These are phyloP conservation scores for Colletotrichum gigasporum DNA, from an alignment of 2,329 filamentous ascomycete species.

Conservation along the genomic window DNA sequence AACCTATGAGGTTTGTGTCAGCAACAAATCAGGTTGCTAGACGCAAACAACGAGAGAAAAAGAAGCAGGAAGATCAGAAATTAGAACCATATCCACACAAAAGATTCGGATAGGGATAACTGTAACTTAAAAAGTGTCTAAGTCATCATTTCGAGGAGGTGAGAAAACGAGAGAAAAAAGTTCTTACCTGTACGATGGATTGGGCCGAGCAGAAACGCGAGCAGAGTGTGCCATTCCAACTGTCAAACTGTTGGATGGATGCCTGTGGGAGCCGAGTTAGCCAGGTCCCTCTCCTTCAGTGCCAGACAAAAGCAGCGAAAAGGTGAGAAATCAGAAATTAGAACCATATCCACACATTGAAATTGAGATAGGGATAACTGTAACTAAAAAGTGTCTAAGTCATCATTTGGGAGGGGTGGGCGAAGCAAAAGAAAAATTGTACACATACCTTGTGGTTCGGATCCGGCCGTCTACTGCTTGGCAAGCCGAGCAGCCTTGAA, in stretches of 20 bases:
- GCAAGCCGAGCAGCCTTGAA: conserved; percentile 78
- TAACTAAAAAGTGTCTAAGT: conserved; percentile 23
- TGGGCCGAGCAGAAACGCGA: not conserved
- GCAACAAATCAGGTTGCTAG: not conserved
- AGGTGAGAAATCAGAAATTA: conserved; percentile 23
- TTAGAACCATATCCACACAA: conserved; percentile 29
- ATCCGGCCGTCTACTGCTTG: conserved; percentile 51
- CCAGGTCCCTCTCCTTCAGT: not conserved
- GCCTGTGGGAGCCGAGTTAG: conserved; percentile 4
- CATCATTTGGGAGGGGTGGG: conserved; percentile 13
- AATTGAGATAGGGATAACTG: conserved; percentile 30
- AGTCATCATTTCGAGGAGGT: conserved; percentile 21
- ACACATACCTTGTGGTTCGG: conserved; percentile 33
- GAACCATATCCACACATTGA: conserved; percentile 25
- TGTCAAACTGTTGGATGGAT: not conserved
- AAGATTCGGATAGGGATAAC: conserved; percentile 31
- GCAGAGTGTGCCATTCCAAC: not conserved
- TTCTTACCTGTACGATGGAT: not conserved
- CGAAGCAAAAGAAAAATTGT: not conserved
- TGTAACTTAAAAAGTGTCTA: conserved; percentile 28
- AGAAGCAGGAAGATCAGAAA: conserved; percentile 15
- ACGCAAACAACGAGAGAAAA: not conserved
- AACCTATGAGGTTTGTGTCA: not conserved
- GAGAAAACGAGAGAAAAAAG: not conserved
- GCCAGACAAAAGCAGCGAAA: not conserved